Conservation (phyloP, 306 rosid genomes). For the Canavalia ensiformis region DNA sequence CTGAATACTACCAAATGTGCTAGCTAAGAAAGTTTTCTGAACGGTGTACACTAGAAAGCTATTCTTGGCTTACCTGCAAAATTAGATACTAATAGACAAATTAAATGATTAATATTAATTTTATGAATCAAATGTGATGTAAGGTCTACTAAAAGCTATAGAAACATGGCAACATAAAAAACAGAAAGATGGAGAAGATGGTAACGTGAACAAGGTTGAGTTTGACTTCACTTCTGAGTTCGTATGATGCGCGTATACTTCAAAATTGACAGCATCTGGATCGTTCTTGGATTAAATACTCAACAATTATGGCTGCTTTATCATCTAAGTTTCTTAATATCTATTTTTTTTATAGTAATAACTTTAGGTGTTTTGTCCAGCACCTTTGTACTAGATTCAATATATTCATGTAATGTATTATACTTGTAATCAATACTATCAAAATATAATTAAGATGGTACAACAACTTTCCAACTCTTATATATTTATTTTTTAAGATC, state of each 20-base stretch:
- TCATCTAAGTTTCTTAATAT: no score
- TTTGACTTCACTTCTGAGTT: constrained; percentile 45
- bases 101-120: no score
- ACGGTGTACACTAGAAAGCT: neutral
- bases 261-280: neutral
- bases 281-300: constrained; percentile 6
- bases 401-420: no score
- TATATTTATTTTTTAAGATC: no score
- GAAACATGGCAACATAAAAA: neutral
- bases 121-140: neutral
- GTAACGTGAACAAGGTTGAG: constrained; percentile 30
- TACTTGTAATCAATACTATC: no score
- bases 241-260: no score
- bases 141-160: constrained; percentile 4
- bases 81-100: neutral
- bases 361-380: no score
- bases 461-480: no score
- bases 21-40: neutral
- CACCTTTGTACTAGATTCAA: no score
- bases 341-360: no score
- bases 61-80: neutral
- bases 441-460: no score
- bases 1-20: neutral
- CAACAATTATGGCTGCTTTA: no score
- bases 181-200: constrained; percentile 24